These are phyloP conservation scores for Pseudocercospora macadamiae DNA, from an alignment of 2,329 filamentous ascomycete species.

Conservation along the genomic window DNA sequence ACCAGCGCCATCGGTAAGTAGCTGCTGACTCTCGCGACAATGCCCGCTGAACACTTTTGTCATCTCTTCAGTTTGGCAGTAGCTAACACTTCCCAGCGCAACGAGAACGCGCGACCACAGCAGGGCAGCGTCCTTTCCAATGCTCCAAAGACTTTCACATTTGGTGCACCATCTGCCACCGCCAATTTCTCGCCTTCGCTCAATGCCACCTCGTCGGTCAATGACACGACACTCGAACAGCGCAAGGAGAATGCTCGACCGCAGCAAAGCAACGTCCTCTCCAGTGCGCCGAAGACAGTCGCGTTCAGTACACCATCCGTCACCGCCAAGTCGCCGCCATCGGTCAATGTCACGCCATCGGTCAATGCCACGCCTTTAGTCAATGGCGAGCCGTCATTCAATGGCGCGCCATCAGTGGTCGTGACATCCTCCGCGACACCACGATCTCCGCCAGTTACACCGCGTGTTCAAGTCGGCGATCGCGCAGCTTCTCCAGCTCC, in stretches of 20 bases:
- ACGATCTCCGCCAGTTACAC: not conserved
- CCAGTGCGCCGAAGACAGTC: not conserved
- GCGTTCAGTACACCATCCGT: not conserved
- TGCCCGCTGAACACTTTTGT: not conserved
- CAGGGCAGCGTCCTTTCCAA: not conserved
- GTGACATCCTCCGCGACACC: no score
- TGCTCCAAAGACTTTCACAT: not conserved
- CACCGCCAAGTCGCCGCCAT: no score
- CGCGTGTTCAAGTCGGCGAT: not conserved
- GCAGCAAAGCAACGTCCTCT: no score
- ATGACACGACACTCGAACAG: no score
- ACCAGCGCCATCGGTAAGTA: not conserved
- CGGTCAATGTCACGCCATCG: no score
- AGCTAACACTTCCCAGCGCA: not conserved
- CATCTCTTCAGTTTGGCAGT: not conserved
- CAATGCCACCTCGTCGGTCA: no score
- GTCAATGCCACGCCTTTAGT: no score
- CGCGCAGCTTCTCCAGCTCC: not conserved
- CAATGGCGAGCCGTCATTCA: no score
- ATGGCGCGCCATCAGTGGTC: no score
- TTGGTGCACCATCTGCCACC: not conserved
- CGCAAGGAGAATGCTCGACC: no score
- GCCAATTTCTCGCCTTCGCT: not conserved
- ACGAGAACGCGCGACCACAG: not conserved
- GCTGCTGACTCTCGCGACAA: not conserved